phyloP scores from a whole-genome alignment of 2,329 filamentous ascomycete genomes.

The Didymella segeticola region DNA sequence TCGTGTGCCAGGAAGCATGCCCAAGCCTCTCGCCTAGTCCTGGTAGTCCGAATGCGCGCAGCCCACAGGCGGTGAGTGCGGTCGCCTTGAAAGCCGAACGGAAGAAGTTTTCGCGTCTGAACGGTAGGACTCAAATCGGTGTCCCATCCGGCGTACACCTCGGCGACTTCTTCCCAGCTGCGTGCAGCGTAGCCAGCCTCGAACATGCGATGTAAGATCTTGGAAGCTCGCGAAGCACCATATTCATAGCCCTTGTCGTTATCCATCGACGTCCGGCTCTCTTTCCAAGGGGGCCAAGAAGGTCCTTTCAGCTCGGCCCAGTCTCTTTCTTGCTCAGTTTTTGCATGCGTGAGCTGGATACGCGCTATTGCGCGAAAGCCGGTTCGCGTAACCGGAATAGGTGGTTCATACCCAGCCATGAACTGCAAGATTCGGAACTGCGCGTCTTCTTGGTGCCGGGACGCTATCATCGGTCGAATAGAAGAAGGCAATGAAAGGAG shows the following conservation, averaged over 20 bases:
- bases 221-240: conserved; percentile 63
- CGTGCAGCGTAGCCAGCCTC: conserved; percentile 63
- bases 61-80: conserved; percentile 53
- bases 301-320: conserved; percentile 66
- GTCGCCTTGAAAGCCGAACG: conserved; percentile 1
- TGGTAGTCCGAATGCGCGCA: conserved; percentile 64
- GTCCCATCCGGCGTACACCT: conserved; percentile 67
- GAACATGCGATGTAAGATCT: conserved; percentile 62
- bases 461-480: conserved; percentile 58
- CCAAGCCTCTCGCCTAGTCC: conserved; percentile 70
- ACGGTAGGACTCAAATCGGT: conserved; percentile 68
- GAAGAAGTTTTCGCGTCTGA: conserved; percentile 61
- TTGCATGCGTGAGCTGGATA: conserved; percentile 64
- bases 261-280: conserved; percentile 66
- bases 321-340: conserved; percentile 61
- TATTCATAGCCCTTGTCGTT: conserved; percentile 62
- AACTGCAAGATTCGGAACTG: conserved; percentile 63
- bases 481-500: conserved; percentile 58
- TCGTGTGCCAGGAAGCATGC: conserved; percentile 67
- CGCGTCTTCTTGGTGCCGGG: conserved; percentile 60
- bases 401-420: conserved; percentile 63
- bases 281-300: conserved; percentile 72
- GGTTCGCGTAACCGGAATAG: conserved; percentile 61
- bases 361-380: conserved; percentile 64
- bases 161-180: conserved; percentile 61